These are phyloP conservation scores for Aureobasidium pullulans DNA, from an alignment of 2,329 filamentous ascomycete genomes.

Conservation along the genomic window DNA sequence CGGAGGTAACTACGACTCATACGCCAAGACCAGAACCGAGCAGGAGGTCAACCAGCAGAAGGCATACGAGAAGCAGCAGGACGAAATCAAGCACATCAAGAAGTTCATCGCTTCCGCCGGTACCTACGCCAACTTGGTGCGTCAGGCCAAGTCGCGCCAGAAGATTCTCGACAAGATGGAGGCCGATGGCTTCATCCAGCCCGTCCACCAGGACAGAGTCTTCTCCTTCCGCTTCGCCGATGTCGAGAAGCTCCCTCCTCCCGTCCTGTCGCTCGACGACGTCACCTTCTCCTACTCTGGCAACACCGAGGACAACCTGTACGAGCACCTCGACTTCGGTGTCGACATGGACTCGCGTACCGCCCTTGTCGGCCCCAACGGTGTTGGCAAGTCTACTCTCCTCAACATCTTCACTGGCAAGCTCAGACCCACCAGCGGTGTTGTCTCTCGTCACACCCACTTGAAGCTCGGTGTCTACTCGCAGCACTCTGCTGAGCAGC, in stretches of 20 bases:
- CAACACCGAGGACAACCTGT: conserved; percentile 79
- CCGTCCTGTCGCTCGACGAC: conserved; percentile 90
- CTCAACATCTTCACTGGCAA: conserved; percentile 95
- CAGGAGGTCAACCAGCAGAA: conserved; percentile 98
- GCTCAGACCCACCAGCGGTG: conserved; percentile 73
- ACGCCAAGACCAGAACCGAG: conserved; percentile 88
- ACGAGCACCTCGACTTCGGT: conserved; percentile 94
- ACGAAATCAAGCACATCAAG: conserved; percentile 99
- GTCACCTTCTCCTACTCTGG: conserved; percentile 98
- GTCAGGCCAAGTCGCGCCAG: conserved; percentile 97
- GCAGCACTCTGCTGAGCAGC: conserved; percentile 96
- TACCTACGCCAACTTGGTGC: conserved; percentile 99
- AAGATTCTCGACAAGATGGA: conserved; percentile 99
- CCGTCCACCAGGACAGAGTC: conserved; percentile 73
- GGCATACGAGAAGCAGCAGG: conserved; percentile 97
- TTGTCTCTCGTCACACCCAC: conserved; percentile 88
- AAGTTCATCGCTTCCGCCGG: conserved; percentile 99
- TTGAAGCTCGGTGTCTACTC: conserved; percentile 97
- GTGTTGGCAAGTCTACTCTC: conserved; percentile 97
- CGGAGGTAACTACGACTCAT: conserved; percentile 98
- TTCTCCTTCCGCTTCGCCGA: conserved; percentile 98
- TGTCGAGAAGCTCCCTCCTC: conserved; percentile 97
- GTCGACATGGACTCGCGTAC: conserved; percentile 99
- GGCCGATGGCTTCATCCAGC: conserved; percentile 96
- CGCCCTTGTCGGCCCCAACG: conserved; percentile 93